These are phyloP conservation scores for Salix koriyanagi DNA, from an alignment of 345 rosid species.

Conservation along the genomic window DNA sequence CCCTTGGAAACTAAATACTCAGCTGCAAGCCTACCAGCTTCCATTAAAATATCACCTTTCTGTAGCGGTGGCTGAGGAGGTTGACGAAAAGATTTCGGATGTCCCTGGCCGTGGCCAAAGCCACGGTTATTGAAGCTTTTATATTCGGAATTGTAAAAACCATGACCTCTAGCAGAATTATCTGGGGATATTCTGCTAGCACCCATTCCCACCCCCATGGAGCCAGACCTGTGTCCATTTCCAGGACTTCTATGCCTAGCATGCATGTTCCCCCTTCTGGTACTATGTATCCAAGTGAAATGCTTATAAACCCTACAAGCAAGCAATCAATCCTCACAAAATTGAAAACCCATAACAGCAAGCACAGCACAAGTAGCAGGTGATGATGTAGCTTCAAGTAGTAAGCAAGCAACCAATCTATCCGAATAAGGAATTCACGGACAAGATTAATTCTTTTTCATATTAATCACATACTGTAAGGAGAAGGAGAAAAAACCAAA, in stretches of 20 bases:
- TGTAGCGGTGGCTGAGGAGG: conserved; percentile 51
- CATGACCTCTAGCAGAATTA: conserved; percentile 67
- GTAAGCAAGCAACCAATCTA: background rate
- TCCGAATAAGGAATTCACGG: background rate
- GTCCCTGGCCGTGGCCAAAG: conserved; percentile 74
- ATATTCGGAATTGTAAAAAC: conserved; percentile 64
- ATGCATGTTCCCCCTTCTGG: conserved; percentile 52
- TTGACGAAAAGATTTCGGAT: conserved; percentile 49
- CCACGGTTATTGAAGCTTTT: conserved; percentile 67
- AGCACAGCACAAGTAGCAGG: background rate
- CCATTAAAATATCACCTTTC: conserved; percentile 63
- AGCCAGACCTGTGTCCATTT: conserved; percentile 75
- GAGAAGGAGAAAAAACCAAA: background rate
- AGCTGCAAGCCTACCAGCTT: conserved; percentile 91
- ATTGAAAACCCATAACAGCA: background rate
- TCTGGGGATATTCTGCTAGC: conserved; percentile 58
- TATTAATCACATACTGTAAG: background rate
- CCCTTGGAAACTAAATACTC: conserved; percentile 93
- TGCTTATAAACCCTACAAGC: background rate
- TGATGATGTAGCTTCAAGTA: background rate
- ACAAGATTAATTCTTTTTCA: background rate
- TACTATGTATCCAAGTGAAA: background rate
- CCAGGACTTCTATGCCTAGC: conserved; percentile 84
- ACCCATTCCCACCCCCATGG: conserved; percentile 62
- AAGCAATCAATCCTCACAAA: background rate